Evolutionary conservation across 2,329 filamentous ascomycete species (phyloP).

Genomic region (Drechmeria coniospora): DNA sequence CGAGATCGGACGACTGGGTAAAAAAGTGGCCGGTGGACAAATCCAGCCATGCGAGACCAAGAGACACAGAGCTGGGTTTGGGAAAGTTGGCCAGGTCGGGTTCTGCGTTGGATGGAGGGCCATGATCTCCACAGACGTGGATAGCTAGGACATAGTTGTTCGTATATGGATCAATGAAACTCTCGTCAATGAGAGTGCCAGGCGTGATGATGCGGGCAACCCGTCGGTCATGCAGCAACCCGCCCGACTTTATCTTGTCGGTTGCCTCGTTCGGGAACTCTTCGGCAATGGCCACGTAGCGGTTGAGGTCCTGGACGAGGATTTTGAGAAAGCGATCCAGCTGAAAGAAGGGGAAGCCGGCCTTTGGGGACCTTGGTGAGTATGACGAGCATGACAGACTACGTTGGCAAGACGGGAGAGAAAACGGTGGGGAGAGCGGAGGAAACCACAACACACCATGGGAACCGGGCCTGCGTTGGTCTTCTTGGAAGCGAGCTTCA

Average conservation of each 20-base stretch:
- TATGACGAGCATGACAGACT: not conserved
- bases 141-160: slow-evolving; percentile 88
- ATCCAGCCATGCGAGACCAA: slow-evolving; percentile 88
- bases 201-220: slow-evolving; percentile 84
- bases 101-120: not conserved
- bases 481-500: slow-evolving; percentile 73
- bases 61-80: slow-evolving; percentile 14
- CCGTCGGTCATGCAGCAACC: slow-evolving; percentile 67
- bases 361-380: slow-evolving; percentile 28
- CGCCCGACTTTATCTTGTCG: slow-evolving; percentile 58
- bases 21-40: slow-evolving; percentile 90
- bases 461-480: slow-evolving; percentile 65
- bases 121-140: slow-evolving; percentile 28
- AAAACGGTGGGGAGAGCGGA: too few relatives aligned
- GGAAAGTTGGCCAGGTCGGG: too few relatives aligned
- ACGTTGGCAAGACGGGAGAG: slow-evolving; percentile 4
- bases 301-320: slow-evolving; percentile 77
- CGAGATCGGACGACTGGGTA: slow-evolving; percentile 59
- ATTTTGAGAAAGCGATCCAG: slow-evolving; percentile 86
- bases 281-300: slow-evolving; percentile 86
- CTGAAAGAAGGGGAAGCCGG: slow-evolving; percentile 87
- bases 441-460: slow-evolving; percentile 60
- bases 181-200: slow-evolving; percentile 91
- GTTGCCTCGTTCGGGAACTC: slow-evolving; percentile 67
- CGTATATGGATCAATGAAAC: slow-evolving; percentile 85